These are phyloP conservation scores for Aspergillus cejpii DNA, from an alignment of 2,329 filamentous ascomycete genomes.

Conservation along the genomic window DNA sequence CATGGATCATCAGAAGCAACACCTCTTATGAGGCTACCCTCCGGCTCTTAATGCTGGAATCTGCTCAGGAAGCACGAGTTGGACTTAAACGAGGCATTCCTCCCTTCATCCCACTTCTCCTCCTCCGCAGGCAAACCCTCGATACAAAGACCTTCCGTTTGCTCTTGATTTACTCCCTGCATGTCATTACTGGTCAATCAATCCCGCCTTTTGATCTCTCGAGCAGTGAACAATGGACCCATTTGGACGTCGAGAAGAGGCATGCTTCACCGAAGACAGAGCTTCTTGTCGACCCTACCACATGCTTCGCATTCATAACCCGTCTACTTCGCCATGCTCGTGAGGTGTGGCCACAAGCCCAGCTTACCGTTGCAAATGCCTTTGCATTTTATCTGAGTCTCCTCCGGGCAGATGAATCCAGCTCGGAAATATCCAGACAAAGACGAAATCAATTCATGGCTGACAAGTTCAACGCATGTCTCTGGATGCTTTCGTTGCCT, in stretches of 20 bases:
- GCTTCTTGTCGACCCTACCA: conserved; percentile 23
- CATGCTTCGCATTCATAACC: conserved; percentile 38
- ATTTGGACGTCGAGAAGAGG: conserved; percentile 2
- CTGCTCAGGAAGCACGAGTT: conserved; percentile 12
- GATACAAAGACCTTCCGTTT: conserved; percentile 39
- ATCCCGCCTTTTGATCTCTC: conserved; percentile 10
- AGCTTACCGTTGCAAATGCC: conserved; percentile 39
- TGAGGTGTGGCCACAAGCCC: conserved; percentile 43
- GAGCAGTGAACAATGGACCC: neutral
- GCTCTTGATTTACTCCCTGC: conserved; percentile 37
- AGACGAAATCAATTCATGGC: conserved; percentile 29
- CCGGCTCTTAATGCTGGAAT: conserved; percentile 32
- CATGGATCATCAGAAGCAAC: conserved; percentile 42
- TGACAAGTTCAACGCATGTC: conserved; percentile 44
- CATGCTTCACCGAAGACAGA: conserved; percentile 1
- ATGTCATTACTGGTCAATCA: conserved; percentile 28
- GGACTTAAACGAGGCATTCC: conserved; percentile 28
- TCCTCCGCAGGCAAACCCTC: conserved; percentile 42
- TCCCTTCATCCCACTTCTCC: conserved; percentile 43
- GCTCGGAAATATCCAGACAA: conserved; percentile 4
- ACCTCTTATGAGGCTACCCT: conserved; percentile 31
- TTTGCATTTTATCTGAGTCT: conserved; percentile 32
- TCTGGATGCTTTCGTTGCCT: conserved; percentile 46
- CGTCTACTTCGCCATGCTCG: conserved; percentile 49
- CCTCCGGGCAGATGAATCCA: conserved; percentile 4